A percentile compares a stretch with the other conserved stretches of the same genome.
phyloP scores from a whole-genome alignment of 2,329 filamentous ascomycete species.

The Leptographium lundbergii region DNA sequence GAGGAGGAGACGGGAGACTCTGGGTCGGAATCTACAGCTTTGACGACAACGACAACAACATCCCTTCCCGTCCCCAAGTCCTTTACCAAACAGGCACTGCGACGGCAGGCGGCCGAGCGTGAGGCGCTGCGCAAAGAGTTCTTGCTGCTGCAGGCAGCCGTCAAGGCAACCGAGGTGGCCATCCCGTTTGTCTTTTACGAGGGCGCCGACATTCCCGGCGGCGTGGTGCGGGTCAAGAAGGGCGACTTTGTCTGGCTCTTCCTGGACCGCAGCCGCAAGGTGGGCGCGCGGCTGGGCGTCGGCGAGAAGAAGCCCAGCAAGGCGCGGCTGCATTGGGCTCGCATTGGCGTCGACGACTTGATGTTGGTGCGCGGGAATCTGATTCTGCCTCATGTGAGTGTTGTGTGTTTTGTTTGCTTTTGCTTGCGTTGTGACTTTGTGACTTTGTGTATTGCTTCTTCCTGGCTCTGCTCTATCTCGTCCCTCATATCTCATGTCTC shows the following conservation, averaged over 20 bases:
- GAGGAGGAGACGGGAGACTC: too few relatives aligned
- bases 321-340: slow-evolving; percentile 71
- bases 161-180: slow-evolving; percentile 79
- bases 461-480: neutral
- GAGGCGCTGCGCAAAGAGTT: slow-evolving; percentile 72
- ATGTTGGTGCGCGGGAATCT: slow-evolving; percentile 84
- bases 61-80: slow-evolving; percentile 51
- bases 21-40: slow-evolving; percentile 17
- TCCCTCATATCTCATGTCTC: neutral
- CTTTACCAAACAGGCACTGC: slow-evolving; percentile 49
- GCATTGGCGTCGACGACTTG: slow-evolving; percentile 88
- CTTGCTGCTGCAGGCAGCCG: slow-evolving; percentile 64
- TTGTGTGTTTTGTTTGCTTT: neutral
- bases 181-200: slow-evolving; percentile 98
- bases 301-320: slow-evolving; percentile 52
- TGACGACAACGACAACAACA: slow-evolving; percentile 25
- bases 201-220: slow-evolving; percentile 77
- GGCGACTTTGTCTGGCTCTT: slow-evolving; percentile 91
- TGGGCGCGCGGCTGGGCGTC: slow-evolving; percentile 71
- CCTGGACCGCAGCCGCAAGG: slow-evolving; percentile 79
- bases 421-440: neutral
- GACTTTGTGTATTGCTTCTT: neutral
- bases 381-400: slow-evolving; percentile 83
- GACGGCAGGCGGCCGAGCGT: slow-evolving; percentile 62
- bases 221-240: slow-evolving; percentile 77